Base-by-base conservation (phyloP, 345 rosid species). In the Arabidopsis arenosa region DNA sequence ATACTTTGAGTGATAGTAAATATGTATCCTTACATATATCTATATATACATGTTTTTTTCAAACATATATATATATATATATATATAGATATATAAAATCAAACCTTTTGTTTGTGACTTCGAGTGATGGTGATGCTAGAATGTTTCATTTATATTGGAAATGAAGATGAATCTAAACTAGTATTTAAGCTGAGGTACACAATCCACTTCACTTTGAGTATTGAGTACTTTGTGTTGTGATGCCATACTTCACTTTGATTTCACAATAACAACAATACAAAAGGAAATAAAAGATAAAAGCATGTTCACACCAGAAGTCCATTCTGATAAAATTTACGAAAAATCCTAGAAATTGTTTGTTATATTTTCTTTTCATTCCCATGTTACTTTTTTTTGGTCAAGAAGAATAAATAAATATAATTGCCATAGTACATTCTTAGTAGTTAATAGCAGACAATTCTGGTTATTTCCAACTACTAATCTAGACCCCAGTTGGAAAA, bases 391-490 rank as follows among this genome's bases (percentile, higher is more conserved):
- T 39, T 63, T 57, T 28, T 7, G 7, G 58, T 48, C 33, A 9
- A 28, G 32, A 28, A 28, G 9, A 62, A 7, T 3, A 51, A 15
- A 48, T 18, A 33, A 7, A 62, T 15, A 30, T 48, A 74, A 6
- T 36, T 57, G 60, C 18, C 10, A 4, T 45, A 47, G 10, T 41
- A 41, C 49, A 40, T 61, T 41, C 26, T 61, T 11, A 39, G 32
- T 41, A 53, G 44, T 68, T 35, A 35, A 5, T 48, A 48, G 23
- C 10, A 51, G 54, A 75, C 53, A 58, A 13, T 39, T 75, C 68
- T 67, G 79, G 79, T 75, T 23, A 39, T 51, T 58, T 52, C 79
- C 79, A 68, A 68, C 79, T 75, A 68, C 40, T 66, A 45, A 51
- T 68, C 4, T 28, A 28, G 63, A 41, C 63, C 79, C 73, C 33